Conservation (phyloP, 2,329 filamentous ascomycete species). For the Alternaria arborescens region DNA sequence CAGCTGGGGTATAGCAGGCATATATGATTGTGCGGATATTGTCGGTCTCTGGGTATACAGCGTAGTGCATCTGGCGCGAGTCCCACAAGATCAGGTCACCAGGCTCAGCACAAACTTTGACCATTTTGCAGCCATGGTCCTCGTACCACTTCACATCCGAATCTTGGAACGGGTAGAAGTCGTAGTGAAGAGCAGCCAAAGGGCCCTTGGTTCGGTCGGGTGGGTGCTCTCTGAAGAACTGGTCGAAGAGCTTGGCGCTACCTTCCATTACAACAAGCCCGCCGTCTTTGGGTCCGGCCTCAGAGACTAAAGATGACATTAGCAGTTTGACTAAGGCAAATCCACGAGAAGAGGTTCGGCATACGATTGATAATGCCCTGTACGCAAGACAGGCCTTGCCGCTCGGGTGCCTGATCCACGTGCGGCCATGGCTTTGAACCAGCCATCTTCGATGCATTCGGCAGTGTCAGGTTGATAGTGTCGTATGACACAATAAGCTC, state of each 20-base stretch:
- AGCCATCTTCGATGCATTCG: slow-evolving; percentile 50
- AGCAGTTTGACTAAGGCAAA: neutral
- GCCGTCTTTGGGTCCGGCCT: slow-evolving; percentile 55
- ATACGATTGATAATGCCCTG: slow-evolving; percentile 57
- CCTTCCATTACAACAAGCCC: slow-evolving; percentile 58
- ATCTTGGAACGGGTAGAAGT: slow-evolving; percentile 52
- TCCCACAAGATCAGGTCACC: slow-evolving; percentile 60
- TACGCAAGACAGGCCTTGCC: slow-evolving; percentile 48
- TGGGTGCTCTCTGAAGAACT: slow-evolving; percentile 19
- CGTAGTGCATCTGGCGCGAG: slow-evolving; percentile 58
- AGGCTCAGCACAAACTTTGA: slow-evolving; percentile 54
- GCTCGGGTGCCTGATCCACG: slow-evolving; percentile 54
- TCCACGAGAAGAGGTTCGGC: slow-evolving; percentile 37
- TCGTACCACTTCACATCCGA: slow-evolving; percentile 56
- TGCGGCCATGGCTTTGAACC: slow-evolving; percentile 53
- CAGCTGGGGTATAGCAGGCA: slow-evolving; percentile 26
- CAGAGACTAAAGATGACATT: slow-evolving; percentile 4
- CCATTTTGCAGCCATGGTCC: slow-evolving; percentile 49
- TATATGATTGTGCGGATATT: slow-evolving; percentile 27
- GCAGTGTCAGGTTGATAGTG: slow-evolving; percentile 55
- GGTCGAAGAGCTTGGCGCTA: slow-evolving; percentile 48
- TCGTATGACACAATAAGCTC: slow-evolving; percentile 45
- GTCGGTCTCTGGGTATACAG: slow-evolving; percentile 21
- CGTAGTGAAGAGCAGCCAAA: slow-evolving; percentile 15
- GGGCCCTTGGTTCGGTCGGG: slow-evolving; percentile 25